These are phyloP conservation scores for Tuctoria greenei DNA, from an alignment of 176 grass and related monocot genomes.

Conservation along the genomic window DNA sequence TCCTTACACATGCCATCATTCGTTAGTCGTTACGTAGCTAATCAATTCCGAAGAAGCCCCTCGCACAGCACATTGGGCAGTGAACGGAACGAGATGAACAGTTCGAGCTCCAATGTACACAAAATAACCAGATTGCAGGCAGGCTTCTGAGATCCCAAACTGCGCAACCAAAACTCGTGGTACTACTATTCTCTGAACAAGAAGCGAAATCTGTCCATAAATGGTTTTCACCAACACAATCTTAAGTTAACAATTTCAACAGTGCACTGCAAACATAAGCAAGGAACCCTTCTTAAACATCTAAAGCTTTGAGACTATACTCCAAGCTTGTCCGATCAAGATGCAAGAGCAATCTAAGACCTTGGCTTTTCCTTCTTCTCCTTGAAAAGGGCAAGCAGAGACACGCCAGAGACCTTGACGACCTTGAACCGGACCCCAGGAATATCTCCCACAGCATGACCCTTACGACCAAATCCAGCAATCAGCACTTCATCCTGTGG, in stretches of 20 bases:
- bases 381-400: constrained; percentile 69
- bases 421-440: constrained; percentile 74
- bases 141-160: not conserved
- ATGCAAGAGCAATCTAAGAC: constrained; percentile 42
- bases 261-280: constrained; percentile 36
- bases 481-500: constrained; percentile 66
- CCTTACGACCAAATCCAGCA: constrained; percentile 70
- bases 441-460: constrained; percentile 71
- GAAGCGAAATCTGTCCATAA: constrained; percentile 17
- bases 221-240: constrained; percentile 36
- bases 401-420: constrained; percentile 72
- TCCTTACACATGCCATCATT: not conserved
- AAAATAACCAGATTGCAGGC: not conserved
- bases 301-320: constrained; percentile 11
- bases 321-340: constrained; percentile 18
- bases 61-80: not conserved
- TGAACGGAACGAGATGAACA: too few relatives aligned
- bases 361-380: constrained; percentile 72
- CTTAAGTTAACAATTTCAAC: constrained; percentile 36
- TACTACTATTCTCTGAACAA: constrained; percentile 26
- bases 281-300: constrained; percentile 39
- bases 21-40: not conserved
- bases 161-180: constrained; percentile 6
- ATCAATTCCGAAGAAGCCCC: not conserved
- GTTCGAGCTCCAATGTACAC: not conserved